phyloP scores from a whole-genome alignment of 176 grass and related monocot species.

The Eragrostis nindensis region DNA sequence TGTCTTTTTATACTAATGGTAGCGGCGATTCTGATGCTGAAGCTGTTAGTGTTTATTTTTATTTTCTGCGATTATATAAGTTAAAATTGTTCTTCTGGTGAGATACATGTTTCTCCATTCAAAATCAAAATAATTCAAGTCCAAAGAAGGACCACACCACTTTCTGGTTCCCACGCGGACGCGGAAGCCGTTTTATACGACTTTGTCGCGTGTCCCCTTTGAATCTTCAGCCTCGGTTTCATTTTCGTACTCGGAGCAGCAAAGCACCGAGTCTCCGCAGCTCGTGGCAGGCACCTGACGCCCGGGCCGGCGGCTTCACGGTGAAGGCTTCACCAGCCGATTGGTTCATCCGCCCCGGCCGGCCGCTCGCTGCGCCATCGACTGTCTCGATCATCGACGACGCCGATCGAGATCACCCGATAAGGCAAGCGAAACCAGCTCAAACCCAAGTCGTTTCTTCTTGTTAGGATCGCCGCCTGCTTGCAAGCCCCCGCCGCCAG shows the following conservation, averaged over 20 bases:
- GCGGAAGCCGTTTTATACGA: constrained; percentile 25
- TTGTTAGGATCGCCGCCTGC: constrained; percentile 23
- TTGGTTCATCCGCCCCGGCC: not conserved
- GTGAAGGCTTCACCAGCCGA: not conserved
- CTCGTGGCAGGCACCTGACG: not conserved
- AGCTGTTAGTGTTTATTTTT: too few relatives aligned
- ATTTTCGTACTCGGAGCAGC: not conserved
- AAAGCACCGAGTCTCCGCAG: not conserved
- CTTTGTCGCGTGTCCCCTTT: not conserved
- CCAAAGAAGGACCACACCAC: not conserved
- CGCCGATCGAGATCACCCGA: constrained; percentile 11
- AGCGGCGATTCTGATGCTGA: too few relatives aligned
- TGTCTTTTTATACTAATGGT: not conserved
- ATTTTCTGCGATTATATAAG: too few relatives aligned
- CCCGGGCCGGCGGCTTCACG: not conserved
- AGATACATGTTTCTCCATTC: not conserved
- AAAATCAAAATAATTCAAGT: not conserved
- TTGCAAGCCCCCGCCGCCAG: not conserved
- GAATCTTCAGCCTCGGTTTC: not conserved
- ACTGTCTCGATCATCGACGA: not conserved
- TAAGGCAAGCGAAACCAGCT: constrained; percentile 7
- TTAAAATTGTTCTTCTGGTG: not conserved
- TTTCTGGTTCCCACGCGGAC: not conserved
- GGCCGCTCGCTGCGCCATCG: constrained; percentile 4
- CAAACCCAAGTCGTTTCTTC: not conserved